Base-by-base conservation (phyloP, 768 basidiomycete species). In the Tephrocybe sp. region DNA sequence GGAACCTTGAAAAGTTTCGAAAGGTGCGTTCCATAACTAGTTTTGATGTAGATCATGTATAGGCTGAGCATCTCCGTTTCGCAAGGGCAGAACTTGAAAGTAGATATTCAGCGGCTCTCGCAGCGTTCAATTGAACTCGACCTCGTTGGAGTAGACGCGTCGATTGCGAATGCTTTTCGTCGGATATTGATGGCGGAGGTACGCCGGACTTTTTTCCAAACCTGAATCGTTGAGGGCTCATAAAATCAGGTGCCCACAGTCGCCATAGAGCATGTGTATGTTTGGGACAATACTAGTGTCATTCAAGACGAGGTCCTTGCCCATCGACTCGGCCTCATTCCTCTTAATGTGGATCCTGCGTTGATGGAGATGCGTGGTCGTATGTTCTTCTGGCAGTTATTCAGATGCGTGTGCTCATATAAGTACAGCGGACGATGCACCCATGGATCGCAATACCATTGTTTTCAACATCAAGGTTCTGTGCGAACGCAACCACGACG, bases 121-220 rank as follows among this genome's bases (percentile, higher is more conserved):
- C 78, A 87, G 36, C 79, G 86, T 13, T 86, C 88, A 2, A 81
- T 97, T 53, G 94, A 97, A 57, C 95, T 99, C 65, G 97, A 99
- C 69, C 74, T 98, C 38, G 80, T 97, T 48, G 94, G 95, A 4
- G 88, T 97, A 23, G 95, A 99, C 64, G 91, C 97, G 0, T 90
- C 92, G 13, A 89, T 99, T 50, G 94, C 97, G 24, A 98, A 99
- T 66, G 93, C 95, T 0, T 82, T 95, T 56, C 78, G 97, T 22
- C 77, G 97, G 49, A 92, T 97, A 47, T 76, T 97, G 64, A 89
- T 98, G 40, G 88, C 95, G 9, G 97, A 99, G 79, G 94, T 93
- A 50, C 45, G 80, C 66, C 24, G 27, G 3, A 29, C 15, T 34
- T 37, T 11, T 40, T 37, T 45, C 45, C 30, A 12, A 16, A 4